Evolutionary conservation across 1,139 yeast species (phyloP), one percentile per base, ranked within the genome.

Genomic region (Suhomyces bokatorum): DNA sequence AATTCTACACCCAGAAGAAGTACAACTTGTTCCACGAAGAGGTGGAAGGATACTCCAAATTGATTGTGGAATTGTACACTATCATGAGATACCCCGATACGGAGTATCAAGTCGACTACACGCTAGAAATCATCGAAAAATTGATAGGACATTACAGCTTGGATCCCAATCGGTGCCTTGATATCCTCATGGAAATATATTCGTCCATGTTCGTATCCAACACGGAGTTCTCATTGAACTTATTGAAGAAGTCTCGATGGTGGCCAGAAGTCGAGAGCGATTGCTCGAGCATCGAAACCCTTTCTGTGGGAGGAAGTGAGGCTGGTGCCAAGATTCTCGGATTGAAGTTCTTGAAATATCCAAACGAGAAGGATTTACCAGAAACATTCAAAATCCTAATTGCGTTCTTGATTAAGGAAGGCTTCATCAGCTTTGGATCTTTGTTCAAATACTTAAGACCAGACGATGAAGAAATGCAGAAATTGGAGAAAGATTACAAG

Each of bases 21-120:
- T 90, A 70, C 66, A 88, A 88, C 49, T 66, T 90, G 27, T 57
- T 88, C n/a, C 80, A 83, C 44, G 97, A 91, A 62, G 87, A 87
- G 53, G 68, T 82, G 13, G 93, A 85, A 59, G 99, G 98, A 1
- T 93, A 80, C 63, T 66, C 96, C 13, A 83, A 84, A 55, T 67
- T 87, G 32, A 64, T 83, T 0, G 75, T 75, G 7, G 81, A 83
- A 46, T 51, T 87, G n/a, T 63, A 66, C 46, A 52, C 64, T 2
- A 73, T 81, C 3, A 67, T 80, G 37, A 62, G 61, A 31, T 67
- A 71, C 24, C 64, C 67, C 2, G 74, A 77, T 44, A 67, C 78
- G 8, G 55, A 59, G 7, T 67, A 60, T 35, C 76, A 77, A 50
- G 67, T 82, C 0, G 67, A 70, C 1, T 71, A 70, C 44, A 74